phyloP scores from a whole-genome alignment of 805 yeast genomes.

The Sungouiozyma ichnusensis region DNA sequence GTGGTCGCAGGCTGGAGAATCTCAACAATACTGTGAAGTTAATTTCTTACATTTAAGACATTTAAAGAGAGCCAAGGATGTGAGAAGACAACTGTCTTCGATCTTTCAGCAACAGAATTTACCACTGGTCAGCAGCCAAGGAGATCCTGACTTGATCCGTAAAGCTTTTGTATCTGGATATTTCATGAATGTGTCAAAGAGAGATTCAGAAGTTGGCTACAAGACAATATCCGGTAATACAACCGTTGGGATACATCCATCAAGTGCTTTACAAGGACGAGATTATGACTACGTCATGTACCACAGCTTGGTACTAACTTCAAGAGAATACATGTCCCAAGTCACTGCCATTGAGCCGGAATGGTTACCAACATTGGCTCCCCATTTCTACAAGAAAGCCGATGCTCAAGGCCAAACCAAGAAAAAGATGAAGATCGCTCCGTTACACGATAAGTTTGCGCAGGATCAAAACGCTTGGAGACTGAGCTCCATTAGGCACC shows the following conservation, averaged over 20 bases:
- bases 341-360: constrained; percentile 70
- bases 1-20: constrained; percentile 55
- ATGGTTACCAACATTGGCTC: constrained; percentile 65
- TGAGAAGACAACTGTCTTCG: constrained; percentile 54
- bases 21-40: constrained; percentile 30
- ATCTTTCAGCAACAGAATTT: constrained; percentile 44
- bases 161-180: constrained; percentile 58
- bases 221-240: constrained; percentile 63
- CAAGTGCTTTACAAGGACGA: constrained; percentile 54
- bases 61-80: constrained; percentile 67
- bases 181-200: constrained; percentile 55
- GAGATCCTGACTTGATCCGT: constrained; percentile 46
- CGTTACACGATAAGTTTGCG: constrained; percentile 52
- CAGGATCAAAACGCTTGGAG: constrained; percentile 69
- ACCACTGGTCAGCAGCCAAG: constrained; percentile 40
- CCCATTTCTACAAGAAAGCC: constrained; percentile 59
- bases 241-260: constrained; percentile 78
- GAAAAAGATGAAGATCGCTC: constrained; percentile 57
- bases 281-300: constrained; percentile 72
- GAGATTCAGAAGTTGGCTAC: constrained; percentile 64
- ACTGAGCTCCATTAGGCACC: constrained; percentile 37
- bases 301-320: constrained; percentile 71
- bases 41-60: constrained; percentile 75
- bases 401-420: constrained; percentile 45
- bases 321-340: constrained; percentile 87